Percentiles rank a stretch among this genome's conserved stretches.
Evolutionary conservation across 768 basidiomycete genomes (phyloP).

Genomic region (Chalciporus chontae): DNA sequence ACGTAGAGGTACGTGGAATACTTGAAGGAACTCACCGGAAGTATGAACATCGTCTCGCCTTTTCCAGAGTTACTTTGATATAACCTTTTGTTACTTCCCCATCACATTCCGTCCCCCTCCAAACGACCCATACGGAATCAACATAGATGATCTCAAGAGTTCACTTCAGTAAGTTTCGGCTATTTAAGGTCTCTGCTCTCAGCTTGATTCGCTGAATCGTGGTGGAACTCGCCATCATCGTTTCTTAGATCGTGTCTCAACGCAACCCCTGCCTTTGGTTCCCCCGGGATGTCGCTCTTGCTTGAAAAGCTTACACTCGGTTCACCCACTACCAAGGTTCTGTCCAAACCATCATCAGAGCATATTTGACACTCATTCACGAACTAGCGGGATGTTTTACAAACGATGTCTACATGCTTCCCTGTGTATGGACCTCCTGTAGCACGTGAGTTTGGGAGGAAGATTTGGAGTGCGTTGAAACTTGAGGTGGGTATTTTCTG

Average conservation of each 20-base stretch:
- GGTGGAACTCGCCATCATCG: background rate
- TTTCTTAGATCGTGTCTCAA: constrained; percentile 60
- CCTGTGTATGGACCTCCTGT: constrained; percentile 76
- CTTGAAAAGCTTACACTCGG: constrained; percentile 88
- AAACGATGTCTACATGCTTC: constrained; percentile 72
- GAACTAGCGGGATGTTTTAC: constrained; percentile 78
- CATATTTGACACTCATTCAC: constrained; percentile 1
- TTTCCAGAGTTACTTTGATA: constrained; percentile 80
- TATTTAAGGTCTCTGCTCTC: background rate
- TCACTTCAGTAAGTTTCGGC: constrained; percentile 53
- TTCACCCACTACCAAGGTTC: constrained; percentile 78
- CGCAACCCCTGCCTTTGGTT: constrained; percentile 80
- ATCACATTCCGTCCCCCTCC: constrained; percentile 95
- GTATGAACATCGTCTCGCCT: background rate
- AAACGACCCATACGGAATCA: constrained; percentile 91
- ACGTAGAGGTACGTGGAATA: constrained; percentile 64
- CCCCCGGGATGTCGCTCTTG: constrained; percentile 81
- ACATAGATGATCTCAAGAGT: constrained; percentile 76
- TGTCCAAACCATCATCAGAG: background rate
- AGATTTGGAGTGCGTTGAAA: constrained; percentile 90
- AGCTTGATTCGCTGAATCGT: background rate
- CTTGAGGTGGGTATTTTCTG: constrained; percentile 61
- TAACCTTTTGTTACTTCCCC: constrained; percentile 97
- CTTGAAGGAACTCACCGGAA: background rate
- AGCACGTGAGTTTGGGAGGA: constrained; percentile 58